Conservation (phyloP, 129 eudicot genomes). For the Saposhnikovia divaricata region DNA sequence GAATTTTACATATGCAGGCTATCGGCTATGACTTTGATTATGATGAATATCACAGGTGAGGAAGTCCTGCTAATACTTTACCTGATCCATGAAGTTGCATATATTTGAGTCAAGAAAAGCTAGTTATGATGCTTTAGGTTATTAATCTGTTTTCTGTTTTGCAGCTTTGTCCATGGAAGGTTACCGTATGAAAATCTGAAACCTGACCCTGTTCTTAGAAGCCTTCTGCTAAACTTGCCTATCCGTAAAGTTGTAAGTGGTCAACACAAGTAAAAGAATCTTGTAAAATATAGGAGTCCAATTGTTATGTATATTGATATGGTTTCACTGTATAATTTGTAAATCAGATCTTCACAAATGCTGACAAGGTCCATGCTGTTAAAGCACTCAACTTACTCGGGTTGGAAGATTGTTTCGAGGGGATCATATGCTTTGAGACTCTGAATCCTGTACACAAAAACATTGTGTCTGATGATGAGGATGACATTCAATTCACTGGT, state of each 20-base stretch:
- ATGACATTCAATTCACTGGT: slow-evolving; percentile 53
- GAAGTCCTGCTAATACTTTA: neutral
- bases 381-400: slow-evolving; percentile 60
- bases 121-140: neutral
- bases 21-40: slow-evolving; percentile 93
- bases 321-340: neutral
- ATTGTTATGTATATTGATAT: neutral
- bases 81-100: neutral
- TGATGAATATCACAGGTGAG: slow-evolving; percentile 89
- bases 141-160: slow-evolving; percentile 10
- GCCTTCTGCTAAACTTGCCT: slow-evolving; percentile 69
- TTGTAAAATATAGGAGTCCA: neutral
- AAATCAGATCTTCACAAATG: slow-evolving; percentile 78
- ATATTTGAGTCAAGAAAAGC: neutral
- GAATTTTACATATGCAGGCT: slow-evolving; percentile 39
- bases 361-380: slow-evolving; percentile 69
- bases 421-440: slow-evolving; percentile 82
- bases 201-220: slow-evolving; percentile 78
- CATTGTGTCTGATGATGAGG: slow-evolving; percentile 54
- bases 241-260: slow-evolving; percentile 74
- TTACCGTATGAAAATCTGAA: slow-evolving; percentile 85
- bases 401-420: slow-evolving; percentile 79
- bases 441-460: slow-evolving; percentile 65
- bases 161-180: slow-evolving; percentile 83
- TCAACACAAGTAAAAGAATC: neutral